These are phyloP conservation scores for Trichoderma sp. DNA, from an alignment of 2,329 filamentous ascomycete species.

Conservation along the genomic window DNA sequence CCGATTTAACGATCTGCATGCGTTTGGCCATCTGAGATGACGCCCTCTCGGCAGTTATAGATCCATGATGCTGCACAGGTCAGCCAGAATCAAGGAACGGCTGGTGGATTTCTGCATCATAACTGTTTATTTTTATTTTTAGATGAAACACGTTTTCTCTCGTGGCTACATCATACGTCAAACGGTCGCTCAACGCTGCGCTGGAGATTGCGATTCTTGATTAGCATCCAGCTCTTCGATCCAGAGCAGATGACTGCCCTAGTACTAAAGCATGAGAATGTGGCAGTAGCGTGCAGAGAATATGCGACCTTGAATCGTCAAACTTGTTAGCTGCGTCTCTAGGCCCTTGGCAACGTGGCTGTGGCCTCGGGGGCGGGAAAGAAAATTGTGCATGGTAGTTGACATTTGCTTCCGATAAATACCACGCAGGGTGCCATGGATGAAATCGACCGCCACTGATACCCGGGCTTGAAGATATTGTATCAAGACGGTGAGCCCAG, in stretches of 20 bases:
- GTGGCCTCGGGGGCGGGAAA: not conserved
- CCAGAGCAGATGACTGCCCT: not conserved
- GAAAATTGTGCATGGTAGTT: not conserved
- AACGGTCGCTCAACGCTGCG: not conserved
- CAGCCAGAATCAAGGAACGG: not conserved
- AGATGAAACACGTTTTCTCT: not conserved
- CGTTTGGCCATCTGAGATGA: not conserved
- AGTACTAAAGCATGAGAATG: not conserved
- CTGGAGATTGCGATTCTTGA: not conserved
- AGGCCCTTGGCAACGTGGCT: not conserved
- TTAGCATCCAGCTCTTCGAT: not conserved
- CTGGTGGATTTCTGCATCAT: not conserved
- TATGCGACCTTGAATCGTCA: not conserved
- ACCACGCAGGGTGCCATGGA: not conserved
- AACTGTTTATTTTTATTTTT: not conserved
- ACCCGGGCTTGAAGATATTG: not conserved
- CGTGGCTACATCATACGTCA: not conserved
- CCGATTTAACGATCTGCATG: not conserved
- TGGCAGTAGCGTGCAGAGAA: not conserved
- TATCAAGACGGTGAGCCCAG: not conserved
- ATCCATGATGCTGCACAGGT: not conserved
- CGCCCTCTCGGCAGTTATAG: not conserved
- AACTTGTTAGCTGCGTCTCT: not conserved
- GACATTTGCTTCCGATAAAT: not conserved
- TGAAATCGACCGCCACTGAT: not conserved